phyloP scores from a whole-genome alignment of 2,329 filamentous ascomycete genomes.

The Aureobasidium sp. region DNA sequence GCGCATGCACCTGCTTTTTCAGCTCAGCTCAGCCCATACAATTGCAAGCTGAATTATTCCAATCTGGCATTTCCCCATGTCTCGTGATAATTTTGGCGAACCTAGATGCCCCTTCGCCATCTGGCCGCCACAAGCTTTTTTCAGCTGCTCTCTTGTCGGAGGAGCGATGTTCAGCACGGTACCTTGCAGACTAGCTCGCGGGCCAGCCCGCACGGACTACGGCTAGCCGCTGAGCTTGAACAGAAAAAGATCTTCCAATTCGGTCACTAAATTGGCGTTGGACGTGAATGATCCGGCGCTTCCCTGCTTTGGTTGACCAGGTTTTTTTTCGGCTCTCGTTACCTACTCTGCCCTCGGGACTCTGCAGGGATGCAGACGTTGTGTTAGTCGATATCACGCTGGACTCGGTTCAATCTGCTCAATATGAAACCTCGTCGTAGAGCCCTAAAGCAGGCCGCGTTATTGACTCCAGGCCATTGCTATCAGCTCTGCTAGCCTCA shows the following conservation, averaged over 20 bases:
- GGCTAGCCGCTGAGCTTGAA: conserved; percentile 1
- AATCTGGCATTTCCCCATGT: not conserved
- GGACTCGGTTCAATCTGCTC: not conserved
- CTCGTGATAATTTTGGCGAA: not conserved
- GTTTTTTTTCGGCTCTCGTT: not conserved
- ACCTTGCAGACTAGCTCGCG: conserved; percentile 12
- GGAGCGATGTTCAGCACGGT: not conserved
- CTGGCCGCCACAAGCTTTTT: not conserved
- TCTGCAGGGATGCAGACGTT: not conserved
- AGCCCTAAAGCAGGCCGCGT: conserved; percentile 2
- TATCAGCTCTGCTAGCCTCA: not conserved
- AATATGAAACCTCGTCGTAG: not conserved
- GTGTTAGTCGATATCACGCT: not conserved
- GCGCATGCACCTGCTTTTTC: not conserved
- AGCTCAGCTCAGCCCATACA: not conserved
- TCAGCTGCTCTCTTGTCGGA: not conserved
- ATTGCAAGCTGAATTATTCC: not conserved
- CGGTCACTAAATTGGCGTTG: not conserved
- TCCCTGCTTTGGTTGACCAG: not conserved
- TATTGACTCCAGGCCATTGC: conserved; percentile 1
- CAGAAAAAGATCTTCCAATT: not conserved
- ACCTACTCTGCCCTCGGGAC: not conserved
- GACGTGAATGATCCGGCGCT: not conserved
- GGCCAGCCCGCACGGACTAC: conserved; percentile 5
- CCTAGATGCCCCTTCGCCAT: not conserved